Conservation (phyloP, 2,329 filamentous ascomycete species). For the Phoma sp. region DNA sequence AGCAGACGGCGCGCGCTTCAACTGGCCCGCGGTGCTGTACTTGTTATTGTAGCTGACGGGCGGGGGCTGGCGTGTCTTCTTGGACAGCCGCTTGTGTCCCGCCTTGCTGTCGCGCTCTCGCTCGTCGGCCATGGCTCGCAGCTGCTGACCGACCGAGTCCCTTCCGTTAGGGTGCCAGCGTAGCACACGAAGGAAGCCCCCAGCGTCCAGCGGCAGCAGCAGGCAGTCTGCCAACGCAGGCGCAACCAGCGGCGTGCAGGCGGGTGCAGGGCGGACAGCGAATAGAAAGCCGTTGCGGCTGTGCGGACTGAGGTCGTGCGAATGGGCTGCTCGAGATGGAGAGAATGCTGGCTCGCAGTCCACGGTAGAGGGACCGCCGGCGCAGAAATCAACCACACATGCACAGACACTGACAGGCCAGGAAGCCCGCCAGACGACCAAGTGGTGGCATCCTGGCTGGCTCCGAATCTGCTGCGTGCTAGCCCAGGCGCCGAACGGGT, state of each 20-base stretch:
- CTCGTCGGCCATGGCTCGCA: constrained; percentile 16
- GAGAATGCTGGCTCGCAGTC: background rate
- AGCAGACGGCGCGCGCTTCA: constrained; percentile 27
- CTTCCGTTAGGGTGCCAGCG: background rate
- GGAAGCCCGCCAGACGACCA: background rate
- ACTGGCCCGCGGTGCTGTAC: constrained; percentile 7
- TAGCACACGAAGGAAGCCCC: background rate
- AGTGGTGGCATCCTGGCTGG: constrained; percentile 3
- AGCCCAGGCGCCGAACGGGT: constrained; percentile 5
- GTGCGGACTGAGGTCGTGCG: background rate
- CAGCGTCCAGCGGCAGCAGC: background rate
- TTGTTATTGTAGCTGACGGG: constrained; percentile 25
- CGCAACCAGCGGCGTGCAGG: constrained; percentile 6
- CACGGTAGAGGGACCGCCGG: constrained; percentile 7
- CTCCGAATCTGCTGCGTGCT: constrained; percentile 4
- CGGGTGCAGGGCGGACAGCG: constrained; percentile 1
- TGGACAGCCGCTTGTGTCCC: constrained; percentile 19
- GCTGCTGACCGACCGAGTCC: background rate
- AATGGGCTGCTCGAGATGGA: background rate
- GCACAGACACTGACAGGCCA: constrained; percentile 2
- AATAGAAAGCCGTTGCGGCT: constrained; percentile 1
- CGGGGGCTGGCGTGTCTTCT: constrained; percentile 26
- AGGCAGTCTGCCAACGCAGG: constrained; percentile 4
- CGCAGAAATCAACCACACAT: constrained; percentile 11
- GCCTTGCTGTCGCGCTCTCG: constrained; percentile 20